Evolutionary conservation across 331 rosid species (phyloP), one percentile per base, ranked within the genome.

Genomic region (Prunus yedoensis): DNA sequence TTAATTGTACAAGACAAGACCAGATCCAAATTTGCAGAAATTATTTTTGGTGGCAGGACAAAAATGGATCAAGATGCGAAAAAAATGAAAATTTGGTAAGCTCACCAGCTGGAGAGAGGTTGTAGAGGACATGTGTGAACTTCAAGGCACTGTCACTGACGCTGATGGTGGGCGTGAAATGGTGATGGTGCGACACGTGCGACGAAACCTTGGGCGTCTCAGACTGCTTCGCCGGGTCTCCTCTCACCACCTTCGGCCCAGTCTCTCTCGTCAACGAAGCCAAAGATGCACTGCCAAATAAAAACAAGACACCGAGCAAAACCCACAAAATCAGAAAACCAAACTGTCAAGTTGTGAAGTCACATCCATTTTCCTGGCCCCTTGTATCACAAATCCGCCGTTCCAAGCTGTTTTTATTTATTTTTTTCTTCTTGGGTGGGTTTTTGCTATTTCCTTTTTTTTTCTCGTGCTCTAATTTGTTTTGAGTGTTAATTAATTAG

Each of bases 91-190:
- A 1, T 10, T 47, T 47, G 51, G 3, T 47, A 10, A 10, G 12
- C 20, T 64, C 76, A 94, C 98, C 97, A 50, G 92, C 95, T 5
- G 99, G 97, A 45, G 96, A 90, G 74, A 94, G 96, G 50, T 94
- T 94, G 85, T 92, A 92, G 81, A 94, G 96, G 59, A 94, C 83
- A 69, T 91, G 99, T 0, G 99, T 94, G 82, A 94, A 94, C 78
- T 94, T 94, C 81, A 94, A 58, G 8, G 96, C 57, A 66, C 99
- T 94, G 82, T 94, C 99, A 8, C 97, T 94, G 52, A 85, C 87
- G 78, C 66, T 83, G 71, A 94, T 87, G 51, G 95, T 80, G 47
- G 91, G 97, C 10, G 83, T 66, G 61, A 27, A 66, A 67, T 47
- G 81, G 56, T 81, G 66, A 32, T 78, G 75, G 47, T 76, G 87